Conservation (phyloP, 2,329 filamentous ascomycete genomes). For the Pseudopithomyces maydicus region DNA sequence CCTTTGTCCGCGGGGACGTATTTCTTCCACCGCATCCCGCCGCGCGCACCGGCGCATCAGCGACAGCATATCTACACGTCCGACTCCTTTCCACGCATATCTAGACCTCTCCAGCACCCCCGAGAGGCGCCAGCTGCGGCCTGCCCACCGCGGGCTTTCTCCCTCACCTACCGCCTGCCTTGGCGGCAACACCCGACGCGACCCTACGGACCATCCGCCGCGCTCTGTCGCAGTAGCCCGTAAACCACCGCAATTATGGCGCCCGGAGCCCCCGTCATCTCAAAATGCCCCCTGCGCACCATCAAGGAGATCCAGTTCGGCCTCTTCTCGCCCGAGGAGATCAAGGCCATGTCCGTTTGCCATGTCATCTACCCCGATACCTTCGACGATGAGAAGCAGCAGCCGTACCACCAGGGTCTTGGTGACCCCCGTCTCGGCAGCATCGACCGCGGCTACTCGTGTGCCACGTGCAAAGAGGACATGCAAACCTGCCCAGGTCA, state of each 20-base stretch:
- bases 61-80: slow-evolving; percentile 15
- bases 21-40: slow-evolving; percentile 35
- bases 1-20: slow-evolving; percentile 32
- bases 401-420: slow-evolving; percentile 86
- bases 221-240: neutral
- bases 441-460: slow-evolving; percentile 94
- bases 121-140: slow-evolving; percentile 30
- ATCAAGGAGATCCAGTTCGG: slow-evolving; percentile 99
- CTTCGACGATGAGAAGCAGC: slow-evolving; percentile 94
- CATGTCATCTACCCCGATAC: slow-evolving; percentile 99
- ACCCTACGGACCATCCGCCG: neutral
- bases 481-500: slow-evolving; percentile 97
- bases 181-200: slow-evolving; percentile 6
- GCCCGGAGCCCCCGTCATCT: slow-evolving; percentile 83
- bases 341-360: slow-evolving; percentile 97
- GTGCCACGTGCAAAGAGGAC: slow-evolving; percentile 93
- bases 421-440: slow-evolving; percentile 96
- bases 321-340: slow-evolving; percentile 95
- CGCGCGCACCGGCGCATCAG: slow-evolving; percentile 41
- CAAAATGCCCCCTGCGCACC: slow-evolving; percentile 78
- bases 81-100: slow-evolving; percentile 25
- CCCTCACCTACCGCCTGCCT: slow-evolving; percentile 17
- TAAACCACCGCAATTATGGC: slow-evolving; percentile 63
- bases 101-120: slow-evolving; percentile 17
- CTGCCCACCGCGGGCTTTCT: slow-evolving; percentile 32